Evolutionary conservation across 768 basidiomycete genomes (phyloP).

Genomic region (Trametes sanguinea): DNA sequence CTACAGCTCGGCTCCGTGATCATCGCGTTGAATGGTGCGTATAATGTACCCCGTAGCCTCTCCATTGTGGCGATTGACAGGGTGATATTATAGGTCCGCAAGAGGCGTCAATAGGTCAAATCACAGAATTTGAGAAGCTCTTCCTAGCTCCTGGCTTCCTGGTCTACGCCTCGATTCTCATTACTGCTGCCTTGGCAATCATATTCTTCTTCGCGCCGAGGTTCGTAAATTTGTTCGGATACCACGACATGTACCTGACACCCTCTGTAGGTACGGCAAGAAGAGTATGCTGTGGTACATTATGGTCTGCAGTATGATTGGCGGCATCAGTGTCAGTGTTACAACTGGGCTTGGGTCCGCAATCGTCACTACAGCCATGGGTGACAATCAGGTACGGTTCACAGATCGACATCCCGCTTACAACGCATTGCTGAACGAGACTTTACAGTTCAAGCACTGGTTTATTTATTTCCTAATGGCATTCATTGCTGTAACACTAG

Average conservation of each 20-base stretch:
- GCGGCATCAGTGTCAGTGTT: slow-evolving; percentile 91
- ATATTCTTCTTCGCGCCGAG: slow-evolving; percentile 82
- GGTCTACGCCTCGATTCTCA: slow-evolving; percentile 62
- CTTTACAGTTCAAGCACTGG: slow-evolving; percentile 80
- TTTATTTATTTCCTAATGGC: slow-evolving; percentile 86
- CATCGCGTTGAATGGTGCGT: slow-evolving; percentile 82
- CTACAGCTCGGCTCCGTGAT: slow-evolving; percentile 78
- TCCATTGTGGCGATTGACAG: too few species aligned
- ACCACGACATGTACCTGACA: neutral
- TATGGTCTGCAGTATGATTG: slow-evolving; percentile 93
- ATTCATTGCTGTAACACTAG: slow-evolving; percentile 81
- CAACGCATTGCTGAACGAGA: neutral
- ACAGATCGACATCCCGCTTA: slow-evolving; percentile 33
- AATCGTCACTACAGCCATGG: slow-evolving; percentile 77
- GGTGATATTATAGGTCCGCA: slow-evolving; percentile 52
- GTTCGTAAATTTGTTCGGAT: slow-evolving; percentile 38
- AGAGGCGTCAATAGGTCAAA: slow-evolving; percentile 70
- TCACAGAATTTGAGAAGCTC: slow-evolving; percentile 69
- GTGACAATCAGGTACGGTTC: slow-evolving; percentile 70
- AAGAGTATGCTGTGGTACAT: slow-evolving; percentile 97
- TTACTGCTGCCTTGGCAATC: slow-evolving; percentile 65
- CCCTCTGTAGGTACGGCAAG: slow-evolving; percentile 67
- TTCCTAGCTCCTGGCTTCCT: slow-evolving; percentile 88
- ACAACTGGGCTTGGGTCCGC: slow-evolving; percentile 92
- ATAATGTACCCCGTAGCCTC: slow-evolving; percentile 1